Conservation (phyloP, 495 filamentous ascomycete species). For the Penicillium cinerascens region DNA sequence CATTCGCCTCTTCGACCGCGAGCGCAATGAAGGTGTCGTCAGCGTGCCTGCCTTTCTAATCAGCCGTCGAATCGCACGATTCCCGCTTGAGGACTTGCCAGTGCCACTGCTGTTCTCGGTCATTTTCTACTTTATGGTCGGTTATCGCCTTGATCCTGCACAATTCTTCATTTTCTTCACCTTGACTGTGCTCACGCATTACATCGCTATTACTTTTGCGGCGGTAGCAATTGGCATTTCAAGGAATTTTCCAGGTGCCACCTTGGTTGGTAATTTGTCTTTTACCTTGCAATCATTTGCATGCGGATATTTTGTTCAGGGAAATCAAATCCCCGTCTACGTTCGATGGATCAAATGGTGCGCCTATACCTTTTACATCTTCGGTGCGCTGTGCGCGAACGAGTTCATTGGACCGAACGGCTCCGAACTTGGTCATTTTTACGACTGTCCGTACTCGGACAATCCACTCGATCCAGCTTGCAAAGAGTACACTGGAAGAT, state of each 20-base stretch:
- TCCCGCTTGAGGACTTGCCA: conserved; percentile 64
- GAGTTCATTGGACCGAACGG: conserved; percentile 56
- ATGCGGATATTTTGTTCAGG: conserved; percentile 70
- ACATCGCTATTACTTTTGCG: conserved; percentile 61
- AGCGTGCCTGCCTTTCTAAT: conserved; percentile 61
- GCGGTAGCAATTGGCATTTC: conserved; percentile 56
- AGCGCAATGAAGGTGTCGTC: conserved; percentile 66
- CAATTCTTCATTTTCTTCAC: conserved; percentile 69
- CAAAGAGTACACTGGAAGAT: conserved; percentile 61
- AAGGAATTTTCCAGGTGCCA: conserved; percentile 59
- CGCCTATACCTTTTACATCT: conserved; percentile 59
- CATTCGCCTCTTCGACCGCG: conserved; percentile 70
- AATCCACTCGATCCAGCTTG: conserved; percentile 57
- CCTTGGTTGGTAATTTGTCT: conserved; percentile 61
- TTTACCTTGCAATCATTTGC: conserved; percentile 69
- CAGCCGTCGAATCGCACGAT: conserved; percentile 60
- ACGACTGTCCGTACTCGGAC: conserved; percentile 61
- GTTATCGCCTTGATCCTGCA: conserved; percentile 54
- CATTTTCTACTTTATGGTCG: conserved; percentile 75
- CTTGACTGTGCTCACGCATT: conserved; percentile 61
- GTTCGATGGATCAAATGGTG: conserved; percentile 66
- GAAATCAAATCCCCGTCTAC: conserved; percentile 67
- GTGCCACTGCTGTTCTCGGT: conserved; percentile 64
- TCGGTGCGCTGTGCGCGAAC: conserved; percentile 63
- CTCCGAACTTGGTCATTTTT: conserved; percentile 49